Base-by-base conservation (phyloP, 2,329 filamentous ascomycete species). In the Pleurostoma richardsiae region DNA sequence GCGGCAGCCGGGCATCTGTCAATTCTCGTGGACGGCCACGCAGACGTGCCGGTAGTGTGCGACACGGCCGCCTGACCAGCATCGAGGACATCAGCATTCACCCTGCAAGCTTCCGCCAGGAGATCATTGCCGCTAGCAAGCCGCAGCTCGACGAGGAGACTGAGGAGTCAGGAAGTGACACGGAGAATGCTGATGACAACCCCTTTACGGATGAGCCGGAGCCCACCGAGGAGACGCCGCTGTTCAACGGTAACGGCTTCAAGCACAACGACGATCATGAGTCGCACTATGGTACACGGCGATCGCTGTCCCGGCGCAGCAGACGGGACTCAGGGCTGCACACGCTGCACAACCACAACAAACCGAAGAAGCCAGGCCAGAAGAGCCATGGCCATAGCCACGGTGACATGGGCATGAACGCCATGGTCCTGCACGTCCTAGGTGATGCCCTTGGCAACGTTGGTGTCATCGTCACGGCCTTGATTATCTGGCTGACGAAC, bases 351-450 rank as follows among this genome's bases (percentile, higher is more conserved):
- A 89, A 91, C 59, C 94, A 97, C 65, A 85, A 77, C 48, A 80
- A 91, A 55, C 86, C 88, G 2, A 83, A 82, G 58, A 77, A 85
- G 47, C 64, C 74, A 10, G 66, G 71, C 49, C 77, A 81, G 50
- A 78, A 80, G 50, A 79, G 83, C 29, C 82, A 86, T 55, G 82
- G 86, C 30, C 90, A 95, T 64, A 88, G 73, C 52, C 90, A 95
- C 63, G 85, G 74, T 49, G 91, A 99, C 61, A 86, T 99, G 74
- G 96, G 96, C 66, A 97, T 99, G 92, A 88, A 88, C 44, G 88
- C 86, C 44, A 85, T 91, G 72, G 70, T 91, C 49, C 74, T 88
- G 29, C 84, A 88, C 57, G 84, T 88, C 40, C 77, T 95, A 53
- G 89, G 90, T 39, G 89, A 95, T 66, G 88, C 88, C 41, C 77